Base-by-base conservation (phyloP, 495 filamentous ascomycete genomes). In the Chaetomium tenue region DNA sequence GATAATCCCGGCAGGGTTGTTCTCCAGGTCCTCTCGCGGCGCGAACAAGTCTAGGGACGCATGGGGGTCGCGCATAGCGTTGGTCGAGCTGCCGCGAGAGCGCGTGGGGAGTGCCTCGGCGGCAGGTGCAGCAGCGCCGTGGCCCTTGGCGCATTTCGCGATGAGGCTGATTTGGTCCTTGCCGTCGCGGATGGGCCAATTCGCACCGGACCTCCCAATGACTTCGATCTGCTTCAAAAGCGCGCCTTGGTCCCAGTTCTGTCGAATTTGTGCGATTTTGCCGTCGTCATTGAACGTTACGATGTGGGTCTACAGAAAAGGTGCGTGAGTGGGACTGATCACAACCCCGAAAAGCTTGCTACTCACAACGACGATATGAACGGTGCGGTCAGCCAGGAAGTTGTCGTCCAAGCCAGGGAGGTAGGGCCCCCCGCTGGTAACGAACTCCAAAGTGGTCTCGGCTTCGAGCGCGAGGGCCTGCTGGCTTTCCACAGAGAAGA, bases 211-310 rank as follows among this genome's bases (percentile, higher is more conserved):
- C 68, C 86, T 85, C 62, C 94, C 94, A 76, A 98, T 98, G 37
- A 97, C 88, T 68, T 96, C 92, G 58, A 97, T 85, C 72, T 93
- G 88, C 77, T 94, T 98, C 64, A 98, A 82, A 11, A 98, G 84
- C 58, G 91, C 91, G 28, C 87, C 93, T 76, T 98, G 95, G 73
- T 98, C 94, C 94, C 94, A 98, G 75, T 89, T 89, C 63, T 93
- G 86, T 60, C 92, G 89, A 68, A 97, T 88, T 70, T 91, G 89
- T 66, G 83, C 76, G 75, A 98, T 96, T 74, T 91, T 89, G 66
- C 87, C 83, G 47, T 88, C 71, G 47, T 76, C 66, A 71, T 95
- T 85, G 78, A 97, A 97, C 47, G 85, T 84, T 67, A 98, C 94
- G 58, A 98, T 86, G 79, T 98, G 94, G 68, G 92, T 82, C 92